A percentile compares a stretch with the other conserved stretches of the same genome.
Conservation (phyloP, 306 rosid genomes). For the Fagus sylvatica region DNA sequence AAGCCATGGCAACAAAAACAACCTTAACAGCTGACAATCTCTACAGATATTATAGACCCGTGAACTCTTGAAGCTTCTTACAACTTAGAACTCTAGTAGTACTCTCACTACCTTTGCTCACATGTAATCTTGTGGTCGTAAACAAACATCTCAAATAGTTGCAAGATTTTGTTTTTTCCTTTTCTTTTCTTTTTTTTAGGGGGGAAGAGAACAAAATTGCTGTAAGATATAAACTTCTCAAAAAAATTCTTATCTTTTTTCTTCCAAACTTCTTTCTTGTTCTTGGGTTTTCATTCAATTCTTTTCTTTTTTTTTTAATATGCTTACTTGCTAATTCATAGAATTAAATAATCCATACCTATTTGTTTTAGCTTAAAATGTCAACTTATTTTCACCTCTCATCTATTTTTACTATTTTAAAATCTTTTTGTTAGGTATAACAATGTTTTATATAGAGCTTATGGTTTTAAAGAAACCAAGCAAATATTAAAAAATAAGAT, state of each 20-base stretch:
- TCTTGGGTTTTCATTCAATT: neutral
- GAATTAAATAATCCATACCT: too few species aligned
- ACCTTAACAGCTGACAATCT: slow-evolving; percentile 17
- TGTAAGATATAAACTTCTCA: neutral
- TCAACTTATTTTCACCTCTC: too few species aligned
- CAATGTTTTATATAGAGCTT: too few species aligned
- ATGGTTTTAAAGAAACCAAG: too few species aligned
- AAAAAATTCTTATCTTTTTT: neutral
- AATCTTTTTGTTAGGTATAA: too few species aligned
- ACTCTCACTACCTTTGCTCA: neutral
- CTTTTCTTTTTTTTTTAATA: neutral
- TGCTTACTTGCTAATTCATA: neutral
- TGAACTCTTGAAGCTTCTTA: slow-evolving; percentile 27
- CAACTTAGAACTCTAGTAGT: neutral
- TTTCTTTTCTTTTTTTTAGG: too few species aligned
- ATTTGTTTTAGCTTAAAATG: too few species aligned
- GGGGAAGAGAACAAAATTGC: neutral
- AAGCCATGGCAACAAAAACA: slow-evolving; percentile 22
- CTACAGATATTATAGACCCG: slow-evolving; percentile 43
- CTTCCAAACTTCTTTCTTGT: neutral
- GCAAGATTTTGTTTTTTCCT: neutral
- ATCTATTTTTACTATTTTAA: too few species aligned
- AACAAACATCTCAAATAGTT: neutral
- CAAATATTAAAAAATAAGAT: too few species aligned
- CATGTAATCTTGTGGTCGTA: slow-evolving; percentile 3